Conservation (phyloP, 2,329 filamentous ascomycete species). For the Trichoderma brevicompactum region DNA sequence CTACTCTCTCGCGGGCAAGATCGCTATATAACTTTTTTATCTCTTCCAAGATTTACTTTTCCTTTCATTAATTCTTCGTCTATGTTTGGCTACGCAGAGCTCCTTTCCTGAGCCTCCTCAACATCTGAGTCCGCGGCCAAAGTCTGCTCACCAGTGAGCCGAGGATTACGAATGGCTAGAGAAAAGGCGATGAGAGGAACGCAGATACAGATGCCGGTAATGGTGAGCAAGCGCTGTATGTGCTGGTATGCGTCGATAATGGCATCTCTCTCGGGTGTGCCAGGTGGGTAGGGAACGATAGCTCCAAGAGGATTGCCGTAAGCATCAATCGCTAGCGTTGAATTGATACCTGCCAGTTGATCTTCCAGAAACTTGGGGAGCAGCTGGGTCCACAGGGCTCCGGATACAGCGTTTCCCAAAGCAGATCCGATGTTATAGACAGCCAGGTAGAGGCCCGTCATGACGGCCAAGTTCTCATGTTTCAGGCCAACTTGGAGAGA, state of each 20-base stretch:
- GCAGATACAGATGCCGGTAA: constrained; percentile 55
- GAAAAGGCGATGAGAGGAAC: constrained; percentile 54
- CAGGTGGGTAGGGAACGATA: constrained; percentile 37
- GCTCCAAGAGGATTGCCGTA: constrained; percentile 37
- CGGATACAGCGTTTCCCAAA: constrained; percentile 63
- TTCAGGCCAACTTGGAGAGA: constrained; percentile 49
- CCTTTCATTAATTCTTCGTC: background rate
- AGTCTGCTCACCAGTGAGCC: constrained; percentile 52
- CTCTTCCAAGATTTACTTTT: background rate
- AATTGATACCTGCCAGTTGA: constrained; percentile 47
- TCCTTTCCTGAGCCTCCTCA: constrained; percentile 3
- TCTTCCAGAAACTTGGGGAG: constrained; percentile 60
- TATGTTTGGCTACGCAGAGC: background rate
- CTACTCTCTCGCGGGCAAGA: background rate
- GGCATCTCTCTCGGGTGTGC: constrained; percentile 48
- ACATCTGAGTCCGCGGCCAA: constrained; percentile 41
- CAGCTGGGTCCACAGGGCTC: constrained; percentile 65
- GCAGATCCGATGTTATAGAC: constrained; percentile 67
- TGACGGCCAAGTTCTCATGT: constrained; percentile 63
- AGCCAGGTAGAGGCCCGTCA: constrained; percentile 66
- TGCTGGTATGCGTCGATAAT: constrained; percentile 53
- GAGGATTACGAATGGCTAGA: constrained; percentile 49
- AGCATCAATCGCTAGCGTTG: constrained; percentile 40
- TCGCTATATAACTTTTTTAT: background rate
- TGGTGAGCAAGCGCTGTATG: constrained; percentile 52